Conservation (phyloP, 148 eudicot species). For the Amaranthus cruentus region DNA sequence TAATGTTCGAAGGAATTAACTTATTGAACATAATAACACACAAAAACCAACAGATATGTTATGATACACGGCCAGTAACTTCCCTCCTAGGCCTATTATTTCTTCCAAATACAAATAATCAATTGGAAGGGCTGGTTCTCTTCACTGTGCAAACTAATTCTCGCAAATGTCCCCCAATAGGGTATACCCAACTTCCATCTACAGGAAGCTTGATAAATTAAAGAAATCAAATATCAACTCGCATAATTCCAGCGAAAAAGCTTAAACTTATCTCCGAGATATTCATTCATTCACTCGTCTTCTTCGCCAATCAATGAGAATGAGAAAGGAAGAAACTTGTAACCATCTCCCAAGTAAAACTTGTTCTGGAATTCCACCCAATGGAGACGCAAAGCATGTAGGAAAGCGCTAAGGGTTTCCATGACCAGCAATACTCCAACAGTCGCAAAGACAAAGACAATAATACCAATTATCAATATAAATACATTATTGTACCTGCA, state of each 20-base stretch:
- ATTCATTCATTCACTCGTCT: constrained; percentile 40
- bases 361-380: constrained; percentile 96
- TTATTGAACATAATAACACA: constrained; percentile 13
- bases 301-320: constrained; percentile 49
- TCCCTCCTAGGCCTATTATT: constrained; percentile 22
- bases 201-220: constrained; percentile 12
- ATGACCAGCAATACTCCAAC: constrained; percentile 84
- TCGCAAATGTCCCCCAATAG: constrained; percentile 15
- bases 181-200: constrained; percentile 20
- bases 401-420: constrained; percentile 97
- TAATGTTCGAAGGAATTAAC: constrained; percentile 6
- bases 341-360: constrained; percentile 88
- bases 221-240: constrained; percentile 27
- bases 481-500: constrained; percentile 70
- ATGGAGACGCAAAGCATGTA: constrained; percentile 86
- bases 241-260: constrained; percentile 8
- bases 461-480: constrained; percentile 54
- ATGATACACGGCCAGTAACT: constrained; percentile 31
- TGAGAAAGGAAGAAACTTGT: constrained; percentile 75
- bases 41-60: constrained; percentile 1
- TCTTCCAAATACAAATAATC: constrained; percentile 23
- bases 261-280: not conserved
- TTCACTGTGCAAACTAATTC: constrained; percentile 32
- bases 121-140: constrained; percentile 26
- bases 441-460: constrained; percentile 77